Evolutionary conservation across 129 eudicot genomes (phyloP).

Genomic region (Tagetes erecta): DNA sequence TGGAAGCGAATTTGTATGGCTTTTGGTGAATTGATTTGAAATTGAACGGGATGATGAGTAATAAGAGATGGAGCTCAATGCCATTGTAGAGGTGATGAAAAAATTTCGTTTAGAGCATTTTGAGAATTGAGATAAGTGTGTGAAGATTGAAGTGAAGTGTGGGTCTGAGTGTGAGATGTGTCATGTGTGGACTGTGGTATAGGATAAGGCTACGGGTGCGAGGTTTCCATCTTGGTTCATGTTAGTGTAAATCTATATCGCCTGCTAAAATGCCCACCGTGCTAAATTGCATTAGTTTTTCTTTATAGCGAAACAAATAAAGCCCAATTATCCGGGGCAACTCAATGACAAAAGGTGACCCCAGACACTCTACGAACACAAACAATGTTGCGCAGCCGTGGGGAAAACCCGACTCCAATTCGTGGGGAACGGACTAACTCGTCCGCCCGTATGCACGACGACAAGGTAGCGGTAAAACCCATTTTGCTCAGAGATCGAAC

Average conservation of each 20-base stretch:
- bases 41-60: constrained; percentile 35
- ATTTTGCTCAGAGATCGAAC: no score
- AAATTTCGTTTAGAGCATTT: background rate
- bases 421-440: no score
- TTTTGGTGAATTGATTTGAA: constrained; percentile 34
- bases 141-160: constrained; percentile 5
- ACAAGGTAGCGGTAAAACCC: no score
- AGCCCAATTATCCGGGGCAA: no score
- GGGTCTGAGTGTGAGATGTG: background rate
- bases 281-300: no score
- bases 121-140: constrained; percentile 19
- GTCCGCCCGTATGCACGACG: no score
- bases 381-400: no score
- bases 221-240: background rate
- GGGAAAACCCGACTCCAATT: no score
- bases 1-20: constrained; percentile 24
- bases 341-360: no score
- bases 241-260: background rate
- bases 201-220: constrained; percentile 31
- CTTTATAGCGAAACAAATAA: no score
- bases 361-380: no score
- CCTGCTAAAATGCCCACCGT: background rate
- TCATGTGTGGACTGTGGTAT: constrained; percentile 39
- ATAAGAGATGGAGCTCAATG: constrained; percentile 38
- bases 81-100: constrained; percentile 24